A percentile compares a stretch with the other conserved stretches of the same genome.
phyloP scores from a whole-genome alignment of 192 early-diverging fungal species.

The Blastocladiella britannica region DNA sequence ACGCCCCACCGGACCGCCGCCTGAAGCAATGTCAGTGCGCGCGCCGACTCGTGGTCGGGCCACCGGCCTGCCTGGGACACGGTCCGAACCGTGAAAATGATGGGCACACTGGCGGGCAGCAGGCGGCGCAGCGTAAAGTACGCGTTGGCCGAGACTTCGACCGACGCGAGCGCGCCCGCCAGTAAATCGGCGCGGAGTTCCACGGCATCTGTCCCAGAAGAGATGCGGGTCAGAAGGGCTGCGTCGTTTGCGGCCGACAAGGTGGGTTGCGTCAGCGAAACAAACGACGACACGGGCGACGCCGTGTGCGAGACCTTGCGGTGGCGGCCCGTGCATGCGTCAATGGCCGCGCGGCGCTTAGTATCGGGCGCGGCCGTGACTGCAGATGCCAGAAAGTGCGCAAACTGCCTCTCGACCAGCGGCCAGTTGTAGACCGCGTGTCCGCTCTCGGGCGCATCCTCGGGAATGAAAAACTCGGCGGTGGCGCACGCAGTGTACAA shows the following conservation, averaged over 20 bases:
- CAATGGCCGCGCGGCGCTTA: background rate
- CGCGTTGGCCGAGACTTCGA: background rate
- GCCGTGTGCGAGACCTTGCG: background rate
- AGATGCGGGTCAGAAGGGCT: constrained; percentile 32
- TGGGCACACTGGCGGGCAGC: constrained; percentile 41
- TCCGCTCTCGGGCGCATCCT: too few species aligned
- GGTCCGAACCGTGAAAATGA: constrained; percentile 86
- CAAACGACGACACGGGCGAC: constrained; percentile 40
- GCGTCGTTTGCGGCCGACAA: constrained; percentile 24
- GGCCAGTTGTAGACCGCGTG: constrained; percentile 32
- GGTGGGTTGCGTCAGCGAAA: constrained; percentile 56
- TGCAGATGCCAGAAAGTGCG: constrained; percentile 43
- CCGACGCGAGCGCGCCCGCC: background rate
- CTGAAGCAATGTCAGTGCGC: constrained; percentile 40
- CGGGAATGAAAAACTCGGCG: constrained; percentile 53
- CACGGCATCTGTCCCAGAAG: constrained; percentile 65
- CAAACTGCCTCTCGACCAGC: constrained; percentile 54
- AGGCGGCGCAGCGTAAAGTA: constrained; percentile 33
- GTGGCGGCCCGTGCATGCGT: background rate
- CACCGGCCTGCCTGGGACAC: constrained; percentile 70
- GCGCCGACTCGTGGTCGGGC: constrained; percentile 34
- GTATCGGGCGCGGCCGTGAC: constrained; percentile 10
- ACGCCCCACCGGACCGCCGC: constrained; percentile 66
- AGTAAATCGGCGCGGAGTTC: constrained; percentile 87
- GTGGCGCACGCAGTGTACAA: constrained; percentile 63